Percentiles rank a stretch among this genome's conserved stretches.
Evolutionary conservation across 257 asterid genomes (phyloP).

Genomic region (Cinchona pubescens): DNA sequence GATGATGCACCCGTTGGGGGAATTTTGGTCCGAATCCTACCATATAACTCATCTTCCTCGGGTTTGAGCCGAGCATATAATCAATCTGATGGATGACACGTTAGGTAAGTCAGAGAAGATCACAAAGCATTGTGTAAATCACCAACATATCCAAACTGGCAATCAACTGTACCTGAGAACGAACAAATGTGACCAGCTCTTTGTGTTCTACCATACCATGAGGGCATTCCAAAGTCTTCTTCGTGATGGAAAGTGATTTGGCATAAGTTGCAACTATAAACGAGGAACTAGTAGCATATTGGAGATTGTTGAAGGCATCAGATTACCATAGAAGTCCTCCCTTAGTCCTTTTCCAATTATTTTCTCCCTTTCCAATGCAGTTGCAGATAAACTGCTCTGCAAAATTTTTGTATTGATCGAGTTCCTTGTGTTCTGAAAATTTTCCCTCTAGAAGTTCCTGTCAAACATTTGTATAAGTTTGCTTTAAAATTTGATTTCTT

Average conservation of each 20-base stretch:
- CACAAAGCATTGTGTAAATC: background rate
- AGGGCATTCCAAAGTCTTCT: slow-evolving; percentile 30
- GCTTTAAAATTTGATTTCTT: background rate
- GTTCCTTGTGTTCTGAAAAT: slow-evolving; percentile 15
- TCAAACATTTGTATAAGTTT: background rate
- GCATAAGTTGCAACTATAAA: slow-evolving; percentile 46
- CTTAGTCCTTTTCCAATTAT: slow-evolving; percentile 31
- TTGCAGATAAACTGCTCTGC: slow-evolving; percentile 61
- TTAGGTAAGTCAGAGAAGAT: background rate
- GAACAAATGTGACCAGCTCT: slow-evolving; percentile 31
- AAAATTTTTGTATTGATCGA: slow-evolving; percentile 23
- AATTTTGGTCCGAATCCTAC: slow-evolving; percentile 57
- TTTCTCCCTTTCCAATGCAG: slow-evolving; percentile 44
- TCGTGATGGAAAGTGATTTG: slow-evolving; percentile 22
- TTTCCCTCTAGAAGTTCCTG: slow-evolving; percentile 38
- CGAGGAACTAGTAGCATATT: slow-evolving; percentile 50
- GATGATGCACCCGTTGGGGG: slow-evolving; percentile 53
- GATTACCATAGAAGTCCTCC: slow-evolving; percentile 66
- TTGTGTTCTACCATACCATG: slow-evolving; percentile 22
- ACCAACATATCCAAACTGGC: background rate
- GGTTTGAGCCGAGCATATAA: slow-evolving; percentile 60
- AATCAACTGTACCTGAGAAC: slow-evolving; percentile 39
- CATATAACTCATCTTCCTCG: slow-evolving; percentile 53
- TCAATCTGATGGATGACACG: slow-evolving; percentile 51
- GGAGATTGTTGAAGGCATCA: slow-evolving; percentile 46